A percentile compares a stretch with the other conserved stretches of the same genome.
Evolutionary conservation across 495 filamentous ascomycete genomes (phyloP).

Genomic region (Annulohypoxylon nitens): DNA sequence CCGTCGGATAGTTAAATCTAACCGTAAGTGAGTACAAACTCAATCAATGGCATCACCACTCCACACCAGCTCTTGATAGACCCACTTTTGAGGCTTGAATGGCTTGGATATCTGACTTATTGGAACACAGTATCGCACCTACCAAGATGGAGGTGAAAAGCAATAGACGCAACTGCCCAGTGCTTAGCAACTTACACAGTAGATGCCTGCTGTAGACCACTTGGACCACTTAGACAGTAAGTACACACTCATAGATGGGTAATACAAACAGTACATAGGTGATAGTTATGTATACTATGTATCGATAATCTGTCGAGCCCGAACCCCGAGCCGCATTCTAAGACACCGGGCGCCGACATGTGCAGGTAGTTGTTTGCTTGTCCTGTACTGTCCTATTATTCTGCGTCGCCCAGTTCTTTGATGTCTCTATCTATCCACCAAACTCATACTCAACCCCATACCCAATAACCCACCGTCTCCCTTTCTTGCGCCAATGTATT

Average conservation of each 20-base stretch:
- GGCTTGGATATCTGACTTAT: conserved; percentile 31
- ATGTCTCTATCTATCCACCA: not conserved
- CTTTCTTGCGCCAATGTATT: conserved; percentile 13
- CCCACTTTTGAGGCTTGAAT: conserved; percentile 40
- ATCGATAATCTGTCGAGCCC: conserved; percentile 28
- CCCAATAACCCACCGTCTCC: too few relatives aligned
- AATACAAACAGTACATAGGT: not conserved
- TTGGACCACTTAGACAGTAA: too few relatives aligned
- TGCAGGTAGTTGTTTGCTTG: not conserved
- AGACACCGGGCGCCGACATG: conserved; percentile 37
- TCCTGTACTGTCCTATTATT: not conserved
- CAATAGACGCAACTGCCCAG: not conserved
- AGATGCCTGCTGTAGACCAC: too few relatives aligned
- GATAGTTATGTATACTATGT: not conserved
- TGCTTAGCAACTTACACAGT: not conserved
- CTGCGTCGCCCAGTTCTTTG: conserved; percentile 22
- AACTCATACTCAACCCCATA: too few relatives aligned
- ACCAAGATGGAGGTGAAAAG: not conserved
- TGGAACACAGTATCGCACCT: not conserved
- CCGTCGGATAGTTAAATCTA: conserved; percentile 25
- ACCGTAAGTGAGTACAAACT: conserved; percentile 8
- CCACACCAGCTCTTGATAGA: conserved; percentile 3
- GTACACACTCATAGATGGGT: too few relatives aligned
- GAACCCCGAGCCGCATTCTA: conserved; percentile 37
- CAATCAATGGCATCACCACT: conserved; percentile 39